These are phyloP conservation scores for Pseudotsuga menziesii DNA, from an alignment of 75 land plant species.

Conservation along the genomic window DNA sequence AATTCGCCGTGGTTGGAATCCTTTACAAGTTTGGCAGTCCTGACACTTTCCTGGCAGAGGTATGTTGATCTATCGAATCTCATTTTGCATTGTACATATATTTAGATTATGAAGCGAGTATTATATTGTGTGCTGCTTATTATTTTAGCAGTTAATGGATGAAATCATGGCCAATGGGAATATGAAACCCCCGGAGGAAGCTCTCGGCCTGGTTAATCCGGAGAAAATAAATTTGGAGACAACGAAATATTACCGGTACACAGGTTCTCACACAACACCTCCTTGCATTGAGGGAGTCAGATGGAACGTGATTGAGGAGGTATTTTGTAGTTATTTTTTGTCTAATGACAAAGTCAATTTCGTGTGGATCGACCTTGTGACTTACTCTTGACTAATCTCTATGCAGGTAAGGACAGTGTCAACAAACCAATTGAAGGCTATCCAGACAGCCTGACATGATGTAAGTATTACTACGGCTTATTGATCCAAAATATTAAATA, in stretches of 20 bases:
- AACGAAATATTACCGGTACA: conserved; percentile 49
- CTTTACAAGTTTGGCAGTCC: conserved; percentile 22
- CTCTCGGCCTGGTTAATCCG: background rate
- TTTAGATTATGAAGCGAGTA: too few relatives aligned
- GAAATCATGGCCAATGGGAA: background rate
- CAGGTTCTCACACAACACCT: conserved; percentile 71
- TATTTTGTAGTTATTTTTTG: background rate
- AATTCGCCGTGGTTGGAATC: conserved; percentile 27
- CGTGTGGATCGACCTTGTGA: background rate
- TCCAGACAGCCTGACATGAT: conserved; percentile 15
- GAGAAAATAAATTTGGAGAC: background rate
- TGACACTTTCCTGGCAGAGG: conserved; percentile 21
- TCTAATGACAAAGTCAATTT: background rate
- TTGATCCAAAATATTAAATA: too few relatives aligned
- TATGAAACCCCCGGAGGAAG: background rate
- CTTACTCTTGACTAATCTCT: background rate
- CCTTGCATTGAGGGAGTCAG: conserved; percentile 62
- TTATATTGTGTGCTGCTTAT: background rate
- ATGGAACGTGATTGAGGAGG: conserved; percentile 44
- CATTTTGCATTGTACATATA: too few relatives aligned
- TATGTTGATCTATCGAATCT: background rate
- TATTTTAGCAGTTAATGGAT: background rate
- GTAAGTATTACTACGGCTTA: background rate
- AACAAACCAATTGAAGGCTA: conserved; percentile 14
- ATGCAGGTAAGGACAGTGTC: conserved; percentile 20